Evolutionary conservation across 176 grass and related monocot species (phyloP), one percentile per base, ranked within the genome.

Genomic region (Triticum monococcum): DNA sequence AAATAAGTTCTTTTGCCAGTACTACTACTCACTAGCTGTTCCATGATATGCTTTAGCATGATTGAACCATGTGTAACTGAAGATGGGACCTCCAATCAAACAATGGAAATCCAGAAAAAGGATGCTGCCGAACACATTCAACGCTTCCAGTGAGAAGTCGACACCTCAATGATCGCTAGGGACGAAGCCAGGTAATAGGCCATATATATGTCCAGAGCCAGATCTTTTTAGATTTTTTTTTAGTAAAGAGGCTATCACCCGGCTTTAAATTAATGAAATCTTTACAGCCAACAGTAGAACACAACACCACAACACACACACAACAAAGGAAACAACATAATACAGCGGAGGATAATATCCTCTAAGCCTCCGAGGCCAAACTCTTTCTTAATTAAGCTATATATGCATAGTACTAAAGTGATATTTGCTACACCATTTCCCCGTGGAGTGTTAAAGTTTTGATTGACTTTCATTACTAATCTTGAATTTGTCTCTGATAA

Each of bases 51-150:
- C 56, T 65, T 41, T 81, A 76, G 18, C 70, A 85, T 78, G 73
- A 85, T 78, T 68, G 74, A 59, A 79, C 63, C 63, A 86, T 41
- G 84, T 86, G 64, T 59, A 68, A 40, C 63, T 68, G 18, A 48
- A 30, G 57, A 31, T 50, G 26, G 71, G 61, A 43, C 24, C 45
- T 4, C 59, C 72, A 85, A 66, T 65, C 71, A 84, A 50, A 35
- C 38, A 6, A 65, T 31, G 1, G 4, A 22, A 65, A 66, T 18
- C 59, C 8, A 64, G 20, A 62, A 32, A 54, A 46, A 83, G 13
- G 48, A 82, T 50, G 64, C 62, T 81, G 30, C 36, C 41, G 2
- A 66, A 67, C 61, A 80, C 37, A 41, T 31, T 61, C 31, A 9
- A 36, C 30, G 75, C 28, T 37, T 78, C 30, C 57, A 63, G 1